phyloP scores from a whole-genome alignment of 257 asterid genomes.

The Ocimum tenuiflorum region DNA sequence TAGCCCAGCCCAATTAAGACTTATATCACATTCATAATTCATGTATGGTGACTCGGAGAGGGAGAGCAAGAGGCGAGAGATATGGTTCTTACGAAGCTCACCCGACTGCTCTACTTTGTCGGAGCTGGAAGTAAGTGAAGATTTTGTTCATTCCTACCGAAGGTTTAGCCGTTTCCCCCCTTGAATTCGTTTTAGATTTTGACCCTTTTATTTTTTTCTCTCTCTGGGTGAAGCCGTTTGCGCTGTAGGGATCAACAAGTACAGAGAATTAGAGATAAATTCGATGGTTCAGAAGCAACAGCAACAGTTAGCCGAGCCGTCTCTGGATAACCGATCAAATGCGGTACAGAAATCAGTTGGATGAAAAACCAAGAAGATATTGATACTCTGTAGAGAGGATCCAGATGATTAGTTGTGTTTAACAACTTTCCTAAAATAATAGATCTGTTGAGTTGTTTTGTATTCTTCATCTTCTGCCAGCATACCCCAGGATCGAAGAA shows the following conservation, averaged over 20 bases:
- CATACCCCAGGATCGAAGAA: too few species aligned
- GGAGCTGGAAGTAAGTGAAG: not conserved
- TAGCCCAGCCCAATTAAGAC: too few species aligned
- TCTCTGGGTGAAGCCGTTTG: conserved; percentile 30
- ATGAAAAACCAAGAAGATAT: not conserved
- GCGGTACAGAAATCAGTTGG: conserved; percentile 23
- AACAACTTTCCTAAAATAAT: too few species aligned
- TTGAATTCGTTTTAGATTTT: not conserved
- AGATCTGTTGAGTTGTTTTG: not conserved
- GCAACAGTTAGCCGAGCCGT: conserved; percentile 19
- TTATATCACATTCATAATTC: too few species aligned
- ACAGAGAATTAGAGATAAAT: conserved; percentile 39
- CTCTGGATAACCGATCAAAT: conserved; percentile 19
- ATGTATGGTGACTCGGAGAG: not conserved
- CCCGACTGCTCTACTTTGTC: not conserved
- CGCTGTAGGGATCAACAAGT: conserved; percentile 51
- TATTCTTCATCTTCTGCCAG: too few species aligned
- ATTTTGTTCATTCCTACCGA: not conserved
- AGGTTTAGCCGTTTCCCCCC: not conserved
- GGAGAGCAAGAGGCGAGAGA: not conserved
- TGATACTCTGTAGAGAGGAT: not conserved
- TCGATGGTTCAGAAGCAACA: conserved; percentile 38
- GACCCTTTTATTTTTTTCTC: too few species aligned
- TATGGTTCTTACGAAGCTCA: not conserved
- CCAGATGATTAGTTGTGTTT: not conserved